Base-by-base conservation (phyloP, 2,329 filamentous ascomycete species). In the Colletotrichum shisoi region DNA sequence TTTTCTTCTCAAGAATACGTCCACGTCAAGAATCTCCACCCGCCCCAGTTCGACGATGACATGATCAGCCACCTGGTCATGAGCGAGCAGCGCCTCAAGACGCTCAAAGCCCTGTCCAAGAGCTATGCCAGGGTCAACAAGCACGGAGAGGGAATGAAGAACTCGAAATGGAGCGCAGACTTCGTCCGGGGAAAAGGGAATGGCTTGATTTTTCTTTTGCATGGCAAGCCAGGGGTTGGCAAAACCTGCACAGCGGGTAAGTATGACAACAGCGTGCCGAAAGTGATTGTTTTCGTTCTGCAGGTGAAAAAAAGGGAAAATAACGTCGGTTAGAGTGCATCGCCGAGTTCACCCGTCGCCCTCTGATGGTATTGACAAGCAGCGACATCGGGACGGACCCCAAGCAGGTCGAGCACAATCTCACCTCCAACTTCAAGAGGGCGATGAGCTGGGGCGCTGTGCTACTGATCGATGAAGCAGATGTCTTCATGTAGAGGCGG, bases 301-400 rank as follows among this genome's bases (percentile, higher is more conserved):
- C 24, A 1, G 67, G 9, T 21, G n/a, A n/a, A 1, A 6, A 24
- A 24, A 5, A 15, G 4, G 12, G 7, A 3, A 42, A 3, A 27
- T 39, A n/a, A 17, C 7, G 70, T 37, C 40, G 45, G 12, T 9
- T 46, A 78, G 76, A 79, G 59, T 78, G 74, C 31, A 78, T 78
- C 12, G 75, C 77, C 0, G 73, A 73, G 11, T 73, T 73, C 27
- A 75, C 75, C n/a, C 66, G 65, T 9, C 65, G 73, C 0, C 77
- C 76, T 0, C 63, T 79, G 6, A 75, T 78, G 71, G 57, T 72
- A 1, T 54, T 79, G 12, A 76, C 73, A 1, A 68, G 53, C 17
- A 75, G 73, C 59, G 73, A 75, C 54, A 72, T 76, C 24, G 72
- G 71, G 0, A 67, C 62, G 0, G 40, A 63, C 1, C 68, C 70